Base-by-base conservation (phyloP, 1,284 basidiomycete species). In the Peniophora sp. region DNA sequence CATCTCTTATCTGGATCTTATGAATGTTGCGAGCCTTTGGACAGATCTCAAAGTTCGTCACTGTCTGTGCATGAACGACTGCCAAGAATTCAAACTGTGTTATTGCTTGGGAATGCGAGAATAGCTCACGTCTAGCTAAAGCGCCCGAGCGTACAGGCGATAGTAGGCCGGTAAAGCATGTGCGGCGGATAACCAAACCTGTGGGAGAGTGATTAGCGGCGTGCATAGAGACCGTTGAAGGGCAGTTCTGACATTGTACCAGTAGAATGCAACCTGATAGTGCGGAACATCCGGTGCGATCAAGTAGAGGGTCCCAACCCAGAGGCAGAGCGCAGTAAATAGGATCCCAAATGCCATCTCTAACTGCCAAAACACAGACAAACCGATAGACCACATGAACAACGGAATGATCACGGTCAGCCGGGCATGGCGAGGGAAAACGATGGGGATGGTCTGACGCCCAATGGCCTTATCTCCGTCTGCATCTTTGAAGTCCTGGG, bases 401-500 rank as follows among this genome's bases (percentile, higher is more conserved):
- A 60, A 46, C 22, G 52, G 50, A 6, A 57, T 20, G 22, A 52
- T 45, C 19, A 57, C 36, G 20, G 50, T 52, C 2, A 22, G 48
- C 2, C 64, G 53, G 3, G 63, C 61, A 10, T 53, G 44, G 10
- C 50, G 25, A 2, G 70, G 70, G 41, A 63, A 61, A 3, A 62
- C 56, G 46, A 72, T 65, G 14, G 70, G 70, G 0, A 73, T 50
- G 2, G 70, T 72, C 22, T 53, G 60, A 2, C 70, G 61, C 5
- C 67, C 67, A 3, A 64, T 61, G 19, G 61, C 27, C 2, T 55
- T 52, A 48, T 73, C 70, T 11, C 70, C 70, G 1, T 67, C 62
- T 34, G 61, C 59, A 50, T 72, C 70, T 48, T 66, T 63, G 57
- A 73, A 73, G 53, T 72, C 70, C 44, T 73, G 71, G 20, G 68